Evolutionary conservation across 345 rosid species (phyloP).

Genomic region (Eucalyptus polybractea): DNA sequence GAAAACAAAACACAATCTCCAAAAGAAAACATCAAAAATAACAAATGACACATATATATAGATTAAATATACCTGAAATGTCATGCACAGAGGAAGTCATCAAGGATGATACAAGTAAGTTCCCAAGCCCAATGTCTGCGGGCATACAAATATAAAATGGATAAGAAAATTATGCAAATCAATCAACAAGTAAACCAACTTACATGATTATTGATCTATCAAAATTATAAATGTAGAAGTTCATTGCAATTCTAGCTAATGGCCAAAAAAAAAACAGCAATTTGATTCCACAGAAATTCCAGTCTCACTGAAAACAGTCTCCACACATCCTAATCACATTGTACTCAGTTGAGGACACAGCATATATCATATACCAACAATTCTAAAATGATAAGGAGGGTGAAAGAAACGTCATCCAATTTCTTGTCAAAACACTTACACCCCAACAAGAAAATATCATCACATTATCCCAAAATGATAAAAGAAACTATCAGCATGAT

Average conservation of each 20-base stretch:
- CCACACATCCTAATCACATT: neutral
- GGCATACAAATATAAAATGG: neutral
- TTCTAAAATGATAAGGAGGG: neutral
- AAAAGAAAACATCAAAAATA: neutral
- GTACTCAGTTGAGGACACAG: neutral
- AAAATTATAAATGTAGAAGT: neutral
- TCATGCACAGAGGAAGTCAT: slow-evolving; percentile 50
- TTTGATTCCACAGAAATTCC: neutral
- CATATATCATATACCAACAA: neutral
- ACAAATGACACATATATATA: neutral
- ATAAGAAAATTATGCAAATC: neutral
- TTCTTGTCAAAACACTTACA: neutral
- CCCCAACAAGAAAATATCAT: neutral
- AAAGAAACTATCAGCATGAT: neutral
- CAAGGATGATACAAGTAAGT: neutral
- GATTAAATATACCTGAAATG: slow-evolving; percentile 30
- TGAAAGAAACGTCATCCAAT: neutral
- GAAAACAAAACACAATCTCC: neutral
- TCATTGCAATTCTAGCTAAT: neutral
- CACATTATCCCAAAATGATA: neutral
- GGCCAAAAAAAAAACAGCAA: neutral
- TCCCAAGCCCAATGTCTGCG: slow-evolving; percentile 10
- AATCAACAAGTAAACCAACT: neutral
- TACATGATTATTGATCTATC: neutral
- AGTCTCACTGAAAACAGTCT: neutral